Evolutionary conservation across 2,329 filamentous ascomycete genomes (phyloP), one percentile per base, ranked within the genome.

Genomic region (Apiospora saccharicola): DNA sequence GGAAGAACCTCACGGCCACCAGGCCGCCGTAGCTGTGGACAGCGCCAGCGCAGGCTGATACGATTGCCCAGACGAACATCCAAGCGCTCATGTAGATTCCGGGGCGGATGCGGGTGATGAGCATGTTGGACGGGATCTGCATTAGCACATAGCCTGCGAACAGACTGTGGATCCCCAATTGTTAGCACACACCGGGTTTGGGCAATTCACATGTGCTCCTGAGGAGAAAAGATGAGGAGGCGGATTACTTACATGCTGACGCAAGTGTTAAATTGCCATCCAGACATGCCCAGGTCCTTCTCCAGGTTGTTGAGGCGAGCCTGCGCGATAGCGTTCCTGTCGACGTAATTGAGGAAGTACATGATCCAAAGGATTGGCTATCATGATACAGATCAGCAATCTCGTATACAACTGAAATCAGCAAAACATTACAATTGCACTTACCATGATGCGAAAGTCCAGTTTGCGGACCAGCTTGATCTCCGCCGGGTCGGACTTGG

Each of bases 321-420:
- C 34, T 77, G 86, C 12, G 88, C 86, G 73, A 89, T 88, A 73
- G 89, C 86, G 72, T 80, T 81, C 37, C 81, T 77, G 70, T 81
- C 80, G 16, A 82, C 76, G 67, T 79, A 80, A 73, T 78, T 81
- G 69, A 79, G 73, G 70, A 79, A 75, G 71, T 76, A 73, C 76
- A 80, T 82, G 30, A 77, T 70, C 80, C 81, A 83, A 6, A 83
- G 74, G 19, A 76, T 80, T 14, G 82, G 82, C 80, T n/a, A n/a
- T n/a, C n/a, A n/a, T n/a, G n/a, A n/a, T n/a, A n/a, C n/a, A n/a
- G n/a, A n/a, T n/a, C n/a, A n/a, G n/a, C n/a, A n/a, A n/a, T n/a
- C n/a, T n/a, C n/a, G n/a, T n/a, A n/a, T n/a, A n/a, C n/a, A n/a
- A n/a, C n/a, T n/a, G n/a, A n/a, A n/a, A n/a, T n/a, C n/a, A n/a